Conservation (phyloP, 176 grass and related monocot species). For the bread wheat (Triticum aestivum) region DNA sequence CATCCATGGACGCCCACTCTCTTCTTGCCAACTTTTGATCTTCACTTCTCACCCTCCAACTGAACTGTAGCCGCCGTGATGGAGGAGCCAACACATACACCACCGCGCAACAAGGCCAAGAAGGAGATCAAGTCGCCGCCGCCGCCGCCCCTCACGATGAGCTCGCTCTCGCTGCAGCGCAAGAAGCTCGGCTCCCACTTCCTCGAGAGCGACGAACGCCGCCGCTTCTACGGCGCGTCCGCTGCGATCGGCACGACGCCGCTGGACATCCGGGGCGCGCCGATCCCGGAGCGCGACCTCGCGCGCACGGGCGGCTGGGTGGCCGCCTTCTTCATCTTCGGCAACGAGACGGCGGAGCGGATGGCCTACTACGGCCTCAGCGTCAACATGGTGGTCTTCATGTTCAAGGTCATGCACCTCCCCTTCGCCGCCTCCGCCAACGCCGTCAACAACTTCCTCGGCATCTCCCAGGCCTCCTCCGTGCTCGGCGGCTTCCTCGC, state of each 20-base stretch:
- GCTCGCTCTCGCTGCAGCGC: neutral
- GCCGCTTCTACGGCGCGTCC: constrained; percentile 3
- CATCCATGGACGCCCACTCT: neutral
- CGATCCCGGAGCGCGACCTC: constrained; percentile 53
- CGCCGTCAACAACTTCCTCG: constrained; percentile 85
- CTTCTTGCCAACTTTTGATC: neutral
- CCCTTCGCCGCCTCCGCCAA: constrained; percentile 70
- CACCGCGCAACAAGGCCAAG: neutral
- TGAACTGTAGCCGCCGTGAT: neutral
- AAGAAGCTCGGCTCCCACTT: constrained; percentile 76
- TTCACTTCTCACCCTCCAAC: too few species aligned
- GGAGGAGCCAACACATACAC: neutral
- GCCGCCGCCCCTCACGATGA: constrained; percentile 1
- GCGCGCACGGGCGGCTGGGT: constrained; percentile 77
- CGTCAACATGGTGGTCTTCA: constrained; percentile 92
- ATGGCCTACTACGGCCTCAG: constrained; percentile 94
- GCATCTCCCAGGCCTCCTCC: constrained; percentile 92
- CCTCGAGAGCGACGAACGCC: constrained; percentile 62
- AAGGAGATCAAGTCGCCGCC: constrained; percentile 72
- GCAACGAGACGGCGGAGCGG: constrained; percentile 92
- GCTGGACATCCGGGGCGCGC: constrained; percentile 62
- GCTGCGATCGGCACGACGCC: constrained; percentile 44
- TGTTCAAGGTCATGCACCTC: constrained; percentile 91
- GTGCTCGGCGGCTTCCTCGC: constrained; percentile 91
- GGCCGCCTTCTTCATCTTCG: constrained; percentile 91